Evolutionary conservation across 345 rosid genomes (phyloP), one percentile per base, ranked within the genome.

Genomic region (Noccaea bulbosa): DNA sequence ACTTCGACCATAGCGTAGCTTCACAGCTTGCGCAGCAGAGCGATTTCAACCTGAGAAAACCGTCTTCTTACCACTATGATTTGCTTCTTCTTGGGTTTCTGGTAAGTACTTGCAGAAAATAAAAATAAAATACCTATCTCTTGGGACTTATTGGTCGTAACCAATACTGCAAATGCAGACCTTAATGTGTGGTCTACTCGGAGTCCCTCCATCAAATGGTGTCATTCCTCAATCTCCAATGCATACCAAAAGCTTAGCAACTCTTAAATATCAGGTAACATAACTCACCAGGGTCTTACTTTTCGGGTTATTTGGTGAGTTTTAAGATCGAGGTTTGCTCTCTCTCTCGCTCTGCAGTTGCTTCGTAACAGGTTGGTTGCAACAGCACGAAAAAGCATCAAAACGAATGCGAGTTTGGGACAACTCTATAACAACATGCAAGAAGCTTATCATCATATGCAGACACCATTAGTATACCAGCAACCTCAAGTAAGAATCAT

Each of bases 191-290:
- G 98, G 98, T 68, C 88, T 93, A 45, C 80, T 93, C 51, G 98
- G 97, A 74, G 83, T 93, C 63, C 98, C 98, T 27, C 97, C 98
- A 62, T 85, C 98, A 49, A 93, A 93, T 70, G 98, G 98, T 58
- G 98, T 93, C 60, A 91, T 93, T 65, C 98, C 98, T 6, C 97
- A 93, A 66, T 93, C 98, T 47, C 98, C 98, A 46, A 93, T 93
- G 98, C 98, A 93, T 67, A 93, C 98, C 8, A 93, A 93, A 71
- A 86, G 94, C 85, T 84, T 93, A 78, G 94, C 98, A 60, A 89
- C 97, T 54, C 80, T 91, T 63, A 93, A 91, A 72, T 89, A 93
- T 63, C 97, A 93, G 96, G 98, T 91, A 57, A 70, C 9, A 9
- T 38, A 51, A 34, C 64, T 65, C 56, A 66, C 35, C 44, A 20